Percentiles rank a stretch among this genome's conserved stretches.
Evolutionary conservation across 139 green algal genomes (phyloP).

Genomic region (Desmodesmus armatus): DNA sequence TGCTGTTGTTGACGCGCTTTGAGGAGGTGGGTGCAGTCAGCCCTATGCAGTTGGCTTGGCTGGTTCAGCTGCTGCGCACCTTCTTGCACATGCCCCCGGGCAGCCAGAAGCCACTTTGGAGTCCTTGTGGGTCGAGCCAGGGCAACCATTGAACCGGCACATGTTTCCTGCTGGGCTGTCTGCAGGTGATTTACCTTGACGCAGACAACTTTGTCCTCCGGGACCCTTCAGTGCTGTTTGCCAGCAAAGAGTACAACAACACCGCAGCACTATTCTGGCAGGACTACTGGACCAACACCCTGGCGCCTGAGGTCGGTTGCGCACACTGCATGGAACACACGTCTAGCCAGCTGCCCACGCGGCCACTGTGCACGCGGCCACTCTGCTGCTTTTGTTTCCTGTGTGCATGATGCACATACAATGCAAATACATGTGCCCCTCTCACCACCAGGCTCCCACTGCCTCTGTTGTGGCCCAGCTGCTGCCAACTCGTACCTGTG

Average conservation of each 20-base stretch:
- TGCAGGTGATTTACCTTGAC: constrained; percentile 75
- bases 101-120: too few relatives aligned
- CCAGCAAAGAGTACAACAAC: constrained; percentile 43
- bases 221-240: constrained; percentile 64
- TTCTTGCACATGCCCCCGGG: too few relatives aligned
- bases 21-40: constrained; percentile 45
- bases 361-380: too few relatives aligned
- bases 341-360: too few relatives aligned
- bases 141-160: neutral
- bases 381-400: too few relatives aligned
- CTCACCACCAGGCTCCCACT: too few relatives aligned
- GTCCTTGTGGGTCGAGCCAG: neutral
- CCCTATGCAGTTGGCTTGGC: neutral
- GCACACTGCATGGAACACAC: too few relatives aligned
- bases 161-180: neutral
- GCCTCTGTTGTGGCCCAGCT: too few relatives aligned
- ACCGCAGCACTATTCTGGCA: constrained; percentile 74
- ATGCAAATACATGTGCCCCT: too few relatives aligned
- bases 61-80: neutral
- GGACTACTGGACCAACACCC: constrained; percentile 68
- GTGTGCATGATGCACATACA: too few relatives aligned
- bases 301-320: constrained; percentile 60
- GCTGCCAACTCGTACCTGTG: too few relatives aligned
- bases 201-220: constrained; percentile 68
- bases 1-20: constrained; percentile 60